Percentiles rank a stretch among this genome's conserved stretches.
These are phyloP conservation scores for Skeletonema menzelii DNA, from an alignment of 108 stramenopile species.

Conservation along the genomic window DNA sequence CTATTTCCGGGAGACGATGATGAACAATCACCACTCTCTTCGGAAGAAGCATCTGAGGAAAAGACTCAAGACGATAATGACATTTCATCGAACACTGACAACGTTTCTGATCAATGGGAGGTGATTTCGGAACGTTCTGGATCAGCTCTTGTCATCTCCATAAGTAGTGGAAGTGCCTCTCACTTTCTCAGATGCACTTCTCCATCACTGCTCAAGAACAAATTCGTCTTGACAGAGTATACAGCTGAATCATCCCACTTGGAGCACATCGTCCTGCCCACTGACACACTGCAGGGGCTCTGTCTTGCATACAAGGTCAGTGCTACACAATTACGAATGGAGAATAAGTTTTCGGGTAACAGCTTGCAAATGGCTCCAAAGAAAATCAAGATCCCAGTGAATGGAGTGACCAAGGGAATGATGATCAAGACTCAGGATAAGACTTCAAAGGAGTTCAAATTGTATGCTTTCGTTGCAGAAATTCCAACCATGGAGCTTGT, in stretches of 20 bases:
- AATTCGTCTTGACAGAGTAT: slow-evolving; percentile 42
- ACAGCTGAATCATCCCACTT: slow-evolving; percentile 43
- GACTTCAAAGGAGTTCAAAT: slow-evolving; percentile 78
- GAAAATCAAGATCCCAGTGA: slow-evolving; percentile 73
- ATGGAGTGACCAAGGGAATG: slow-evolving; percentile 35
- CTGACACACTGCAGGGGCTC: slow-evolving; percentile 87
- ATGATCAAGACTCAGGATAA: slow-evolving; percentile 81
- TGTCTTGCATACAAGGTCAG: slow-evolving; percentile 84
- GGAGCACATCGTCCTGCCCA: slow-evolving; percentile 81
- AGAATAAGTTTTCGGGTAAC: slow-evolving; percentile 81
- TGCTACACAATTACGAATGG: slow-evolving; percentile 62
- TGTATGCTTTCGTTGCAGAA: slow-evolving; percentile 77
- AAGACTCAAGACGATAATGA: slow-evolving; percentile 11
- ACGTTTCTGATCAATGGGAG: slow-evolving; percentile 35
- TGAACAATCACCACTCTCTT: background rate
- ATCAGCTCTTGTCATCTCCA: slow-evolving; percentile 33
- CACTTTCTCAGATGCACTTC: slow-evolving; percentile 18
- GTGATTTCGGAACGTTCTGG: slow-evolving; percentile 43
- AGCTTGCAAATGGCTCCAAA: slow-evolving; percentile 76
- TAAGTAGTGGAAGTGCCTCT: slow-evolving; percentile 19
- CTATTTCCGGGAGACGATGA: background rate
- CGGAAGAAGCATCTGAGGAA: slow-evolving; percentile 14
- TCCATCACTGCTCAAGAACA: slow-evolving; percentile 31
- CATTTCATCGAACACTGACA: background rate
- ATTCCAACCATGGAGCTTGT: slow-evolving; percentile 52